These are phyloP conservation scores for Gossypium australe DNA, from an alignment of 345 rosid species.

Conservation along the genomic window DNA sequence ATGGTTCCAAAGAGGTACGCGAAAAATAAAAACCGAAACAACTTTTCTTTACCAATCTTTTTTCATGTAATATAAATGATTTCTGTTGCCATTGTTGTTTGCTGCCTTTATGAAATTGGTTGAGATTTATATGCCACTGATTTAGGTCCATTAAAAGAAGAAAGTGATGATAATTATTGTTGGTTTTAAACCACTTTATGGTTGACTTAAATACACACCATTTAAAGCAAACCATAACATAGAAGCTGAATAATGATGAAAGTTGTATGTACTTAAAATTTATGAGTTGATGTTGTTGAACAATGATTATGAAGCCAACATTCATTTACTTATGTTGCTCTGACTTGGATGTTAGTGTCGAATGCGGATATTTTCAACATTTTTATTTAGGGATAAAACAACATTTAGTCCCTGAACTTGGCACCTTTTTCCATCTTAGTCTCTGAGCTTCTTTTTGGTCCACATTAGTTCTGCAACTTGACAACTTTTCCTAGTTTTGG, in stretches of 20 bases:
- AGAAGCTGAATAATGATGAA: neutral
- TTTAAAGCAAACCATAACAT: conserved; percentile 9
- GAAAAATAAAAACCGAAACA: neutral
- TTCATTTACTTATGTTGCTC: neutral
- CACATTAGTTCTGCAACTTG: too few relatives aligned
- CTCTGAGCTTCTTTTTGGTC: too few relatives aligned
- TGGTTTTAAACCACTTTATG: conserved; percentile 3
- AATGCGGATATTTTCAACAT: neutral
- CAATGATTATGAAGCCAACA: neutral
- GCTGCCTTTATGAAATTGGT: neutral
- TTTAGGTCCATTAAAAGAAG: conserved; percentile 3
- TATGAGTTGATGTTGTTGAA: neutral
- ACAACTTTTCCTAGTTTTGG: too few relatives aligned
- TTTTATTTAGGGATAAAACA: neutral
- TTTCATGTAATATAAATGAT: neutral
- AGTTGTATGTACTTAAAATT: neutral
- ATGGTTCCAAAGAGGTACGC: conserved; percentile 87
- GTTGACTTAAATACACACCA: neutral
- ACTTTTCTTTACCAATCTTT: neutral
- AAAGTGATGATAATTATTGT: conserved; percentile 2
- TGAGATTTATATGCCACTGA: neutral
- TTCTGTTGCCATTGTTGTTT: neutral
- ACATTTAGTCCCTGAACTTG: too few relatives aligned
- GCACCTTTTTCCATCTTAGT: too few relatives aligned
- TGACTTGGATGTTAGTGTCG: neutral